These are phyloP conservation scores for Sugiyamaella chiloensis DNA, from an alignment of 805 yeast species.

Conservation along the genomic window DNA sequence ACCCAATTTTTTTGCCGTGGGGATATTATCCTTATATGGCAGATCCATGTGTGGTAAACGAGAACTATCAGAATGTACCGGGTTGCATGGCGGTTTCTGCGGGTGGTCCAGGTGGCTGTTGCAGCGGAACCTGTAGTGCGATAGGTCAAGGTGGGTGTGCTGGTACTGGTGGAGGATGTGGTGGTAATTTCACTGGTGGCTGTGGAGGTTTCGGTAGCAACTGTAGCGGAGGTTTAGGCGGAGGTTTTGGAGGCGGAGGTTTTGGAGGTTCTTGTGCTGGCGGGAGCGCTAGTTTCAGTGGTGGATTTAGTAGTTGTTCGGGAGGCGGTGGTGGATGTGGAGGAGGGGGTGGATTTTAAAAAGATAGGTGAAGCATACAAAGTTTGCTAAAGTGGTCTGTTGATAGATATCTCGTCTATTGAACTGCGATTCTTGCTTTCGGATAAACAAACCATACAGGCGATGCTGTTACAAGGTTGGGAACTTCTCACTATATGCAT, in stretches of 20 bases:
- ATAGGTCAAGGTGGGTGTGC: slow-evolving; percentile 1
- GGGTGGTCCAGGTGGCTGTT: slow-evolving; percentile 10
- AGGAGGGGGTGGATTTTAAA: slow-evolving; percentile 14
- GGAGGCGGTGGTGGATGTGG: slow-evolving; percentile 12
- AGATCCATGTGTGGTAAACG: not conserved
- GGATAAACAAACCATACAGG: too few species aligned
- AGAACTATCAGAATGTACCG: not conserved
- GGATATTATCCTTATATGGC: slow-evolving; percentile 7
- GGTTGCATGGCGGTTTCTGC: not conserved
- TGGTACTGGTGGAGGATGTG: slow-evolving; percentile 1
- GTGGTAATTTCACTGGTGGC: slow-evolving; percentile 7
- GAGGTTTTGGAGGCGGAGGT: slow-evolving; percentile 4
- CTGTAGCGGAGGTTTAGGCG: slow-evolving; percentile 4
- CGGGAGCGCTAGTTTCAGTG: not conserved
- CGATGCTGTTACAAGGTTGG: too few species aligned
- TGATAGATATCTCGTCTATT: too few species aligned
- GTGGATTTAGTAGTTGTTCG: slow-evolving; percentile 1
- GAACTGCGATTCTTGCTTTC: too few species aligned
- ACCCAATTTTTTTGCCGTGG: slow-evolving; percentile 4
- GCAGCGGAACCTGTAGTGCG: not conserved
- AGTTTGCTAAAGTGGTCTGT: too few species aligned
- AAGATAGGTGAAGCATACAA: too few species aligned
- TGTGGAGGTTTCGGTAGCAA: slow-evolving; percentile 9
- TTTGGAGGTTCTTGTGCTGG: slow-evolving; percentile 1
- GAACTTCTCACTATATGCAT: too few species aligned